Conservation (phyloP, 2,329 filamentous ascomycete genomes). For the Exophiala oligosperma region DNA sequence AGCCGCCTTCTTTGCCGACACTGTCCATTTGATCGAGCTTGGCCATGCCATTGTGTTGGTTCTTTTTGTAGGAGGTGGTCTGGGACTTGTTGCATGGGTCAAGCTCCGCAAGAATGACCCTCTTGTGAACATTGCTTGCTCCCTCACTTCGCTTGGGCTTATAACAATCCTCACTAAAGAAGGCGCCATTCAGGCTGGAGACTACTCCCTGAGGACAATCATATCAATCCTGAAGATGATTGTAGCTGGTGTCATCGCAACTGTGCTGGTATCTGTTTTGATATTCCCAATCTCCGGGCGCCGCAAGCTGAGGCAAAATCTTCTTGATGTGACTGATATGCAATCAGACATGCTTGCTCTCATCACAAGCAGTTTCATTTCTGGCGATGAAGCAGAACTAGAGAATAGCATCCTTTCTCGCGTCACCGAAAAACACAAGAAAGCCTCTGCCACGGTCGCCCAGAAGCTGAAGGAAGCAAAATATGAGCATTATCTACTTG, state of each 20-base stretch:
- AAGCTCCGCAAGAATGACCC: slow-evolving; percentile 78
- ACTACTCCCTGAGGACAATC: slow-evolving; percentile 79
- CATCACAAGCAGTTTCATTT: slow-evolving; percentile 81
- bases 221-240: slow-evolving; percentile 81
- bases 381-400: slow-evolving; percentile 77
- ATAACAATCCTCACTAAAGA: slow-evolving; percentile 92
- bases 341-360: slow-evolving; percentile 78
- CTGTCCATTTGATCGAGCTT: slow-evolving; percentile 64
- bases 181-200: slow-evolving; percentile 77
- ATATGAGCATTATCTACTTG: slow-evolving; percentile 81
- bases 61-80: slow-evolving; percentile 79
- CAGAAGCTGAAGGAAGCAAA: slow-evolving; percentile 82
- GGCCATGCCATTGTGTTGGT: slow-evolving; percentile 79
- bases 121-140: slow-evolving; percentile 80
- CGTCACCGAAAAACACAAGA: slow-evolving; percentile 64
- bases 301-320: slow-evolving; percentile 68
- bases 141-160: slow-evolving; percentile 80
- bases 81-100: slow-evolving; percentile 86
- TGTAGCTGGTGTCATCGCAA: slow-evolving; percentile 71
- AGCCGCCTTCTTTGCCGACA: slow-evolving; percentile 72
- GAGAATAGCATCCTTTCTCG: slow-evolving; percentile 64
- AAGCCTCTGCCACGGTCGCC: slow-evolving; percentile 68
- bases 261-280: slow-evolving; percentile 72
- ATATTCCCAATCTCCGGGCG: slow-evolving; percentile 79
- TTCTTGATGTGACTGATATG: slow-evolving; percentile 71